Evolutionary conservation across 1,284 basidiomycete species (phyloP).

Genomic region (Ganoderma leucocontextum): DNA sequence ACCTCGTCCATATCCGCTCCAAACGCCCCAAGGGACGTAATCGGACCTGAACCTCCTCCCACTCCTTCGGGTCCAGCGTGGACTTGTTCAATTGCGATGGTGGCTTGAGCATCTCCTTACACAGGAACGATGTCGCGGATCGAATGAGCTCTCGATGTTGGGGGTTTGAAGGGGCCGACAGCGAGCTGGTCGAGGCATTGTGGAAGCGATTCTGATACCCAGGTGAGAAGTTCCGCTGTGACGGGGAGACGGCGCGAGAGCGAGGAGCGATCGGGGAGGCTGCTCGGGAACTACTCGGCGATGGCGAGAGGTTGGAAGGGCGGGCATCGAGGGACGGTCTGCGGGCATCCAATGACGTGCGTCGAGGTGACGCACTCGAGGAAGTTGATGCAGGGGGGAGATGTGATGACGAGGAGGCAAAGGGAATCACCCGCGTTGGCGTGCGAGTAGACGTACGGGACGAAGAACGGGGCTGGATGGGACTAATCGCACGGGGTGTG

Average conservation of each 20-base stretch:
- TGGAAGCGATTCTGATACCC: constrained; percentile 50
- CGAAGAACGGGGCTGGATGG: constrained; percentile 46
- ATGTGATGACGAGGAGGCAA: constrained; percentile 46
- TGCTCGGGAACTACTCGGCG: constrained; percentile 36
- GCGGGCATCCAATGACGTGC: constrained; percentile 44
- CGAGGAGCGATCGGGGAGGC: constrained; percentile 41
- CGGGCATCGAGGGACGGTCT: constrained; percentile 9
- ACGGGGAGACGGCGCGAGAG: constrained; percentile 48
- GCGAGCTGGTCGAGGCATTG: constrained; percentile 63
- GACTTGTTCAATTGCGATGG: constrained; percentile 58
- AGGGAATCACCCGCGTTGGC: constrained; percentile 41
- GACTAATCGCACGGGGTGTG: constrained; percentile 51
- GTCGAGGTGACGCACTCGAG: constrained; percentile 36
- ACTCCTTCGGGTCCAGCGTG: constrained; percentile 59
- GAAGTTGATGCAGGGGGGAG: constrained; percentile 47
- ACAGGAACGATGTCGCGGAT: constrained; percentile 64
- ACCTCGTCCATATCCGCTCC: constrained; percentile 77
- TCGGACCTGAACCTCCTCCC: constrained; percentile 78
- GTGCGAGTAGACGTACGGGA: constrained; percentile 42
- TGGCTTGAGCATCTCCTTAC: constrained; percentile 68
- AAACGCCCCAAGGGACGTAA: constrained; percentile 66
- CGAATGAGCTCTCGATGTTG: constrained; percentile 72
- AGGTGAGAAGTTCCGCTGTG: constrained; percentile 53
- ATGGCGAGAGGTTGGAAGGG: constrained; percentile 25
- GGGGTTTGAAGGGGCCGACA: constrained; percentile 50